These are phyloP conservation scores for Phytopythium ostracodes DNA, from an alignment of 352 stramenopile genomes.

Conservation along the genomic window DNA sequence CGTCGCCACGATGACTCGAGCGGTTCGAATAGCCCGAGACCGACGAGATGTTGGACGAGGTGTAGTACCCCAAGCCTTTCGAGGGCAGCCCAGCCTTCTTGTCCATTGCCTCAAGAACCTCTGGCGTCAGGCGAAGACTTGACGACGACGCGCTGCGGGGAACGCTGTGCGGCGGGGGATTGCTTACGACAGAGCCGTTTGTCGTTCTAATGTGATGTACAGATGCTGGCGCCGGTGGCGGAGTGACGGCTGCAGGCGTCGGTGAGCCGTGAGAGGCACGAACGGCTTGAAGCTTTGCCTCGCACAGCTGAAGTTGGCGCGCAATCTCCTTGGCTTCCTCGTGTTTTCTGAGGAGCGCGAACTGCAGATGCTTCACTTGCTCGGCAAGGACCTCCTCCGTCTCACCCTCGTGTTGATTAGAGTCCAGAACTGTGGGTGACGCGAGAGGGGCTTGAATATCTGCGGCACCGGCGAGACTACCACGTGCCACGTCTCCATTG, in stretches of 20 bases:
- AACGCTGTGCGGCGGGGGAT: neutral
- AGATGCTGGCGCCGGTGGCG: neutral
- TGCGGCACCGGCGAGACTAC: neutral
- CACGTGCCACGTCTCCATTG: neutral
- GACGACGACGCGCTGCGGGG: constrained; percentile 17
- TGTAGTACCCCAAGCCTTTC: constrained; percentile 40
- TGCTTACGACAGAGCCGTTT: neutral
- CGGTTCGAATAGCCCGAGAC: constrained; percentile 56
- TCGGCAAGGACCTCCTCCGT: constrained; percentile 53
- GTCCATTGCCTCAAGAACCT: constrained; percentile 57
- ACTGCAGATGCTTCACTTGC: constrained; percentile 64
- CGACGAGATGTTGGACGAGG: constrained; percentile 61
- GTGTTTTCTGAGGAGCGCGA: constrained; percentile 66
- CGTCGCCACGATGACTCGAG: constrained; percentile 19
- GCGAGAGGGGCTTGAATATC: neutral
- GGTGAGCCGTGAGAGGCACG: constrained; percentile 11
- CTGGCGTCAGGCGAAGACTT: constrained; percentile 49
- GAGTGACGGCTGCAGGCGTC: neutral
- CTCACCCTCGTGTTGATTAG: constrained; percentile 61
- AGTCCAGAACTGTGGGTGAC: constrained; percentile 21
- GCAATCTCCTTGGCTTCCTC: constrained; percentile 74
- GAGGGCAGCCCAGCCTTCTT: constrained; percentile 42
- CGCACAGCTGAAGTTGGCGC: constrained; percentile 43
- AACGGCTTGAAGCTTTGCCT: constrained; percentile 46
- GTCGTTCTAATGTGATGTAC: neutral